These are phyloP conservation scores for Xylaria flabelliformis DNA, from an alignment of 495 filamentous ascomycete genomes.

Conservation along the genomic window DNA sequence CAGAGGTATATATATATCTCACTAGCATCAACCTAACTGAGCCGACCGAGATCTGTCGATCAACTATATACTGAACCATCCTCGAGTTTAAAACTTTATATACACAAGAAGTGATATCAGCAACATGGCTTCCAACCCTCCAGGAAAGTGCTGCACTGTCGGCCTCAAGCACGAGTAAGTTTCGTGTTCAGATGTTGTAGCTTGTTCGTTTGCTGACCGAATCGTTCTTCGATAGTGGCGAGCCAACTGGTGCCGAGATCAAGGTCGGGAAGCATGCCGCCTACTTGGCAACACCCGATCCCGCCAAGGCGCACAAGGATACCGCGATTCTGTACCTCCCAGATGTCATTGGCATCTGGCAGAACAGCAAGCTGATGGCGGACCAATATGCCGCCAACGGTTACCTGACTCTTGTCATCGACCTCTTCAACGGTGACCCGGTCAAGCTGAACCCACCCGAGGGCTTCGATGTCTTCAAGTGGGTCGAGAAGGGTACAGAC, in stretches of 20 bases:
- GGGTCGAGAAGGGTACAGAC: conserved; percentile 58
- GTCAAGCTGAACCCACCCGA: conserved; percentile 61
- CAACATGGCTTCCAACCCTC: conserved; percentile 65
- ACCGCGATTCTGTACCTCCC: conserved; percentile 63
- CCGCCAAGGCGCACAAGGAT: conserved; percentile 51
- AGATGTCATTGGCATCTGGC: conserved; percentile 75
- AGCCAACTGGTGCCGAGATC: conserved; percentile 50
- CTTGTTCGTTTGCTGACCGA: not conserved
- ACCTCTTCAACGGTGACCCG: conserved; percentile 77
- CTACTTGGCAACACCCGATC: conserved; percentile 57
- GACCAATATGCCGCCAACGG: conserved; percentile 85
- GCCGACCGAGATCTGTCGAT: not conserved
- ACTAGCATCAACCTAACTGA: not conserved
- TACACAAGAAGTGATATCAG: not conserved
- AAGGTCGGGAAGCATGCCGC: conserved; percentile 54
- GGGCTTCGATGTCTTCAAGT: conserved; percentile 65
- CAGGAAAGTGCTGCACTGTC: conserved; percentile 61
- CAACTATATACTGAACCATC: not conserved
- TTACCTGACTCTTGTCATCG: conserved; percentile 77
- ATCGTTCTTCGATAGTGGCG: conserved; percentile 35
- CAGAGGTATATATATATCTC: not conserved
- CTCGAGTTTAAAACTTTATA: not conserved
- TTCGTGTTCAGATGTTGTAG: not conserved
- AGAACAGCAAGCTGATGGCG: conserved; percentile 79
- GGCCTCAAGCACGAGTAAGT: conserved; percentile 55